Evolutionary conservation across 2,329 filamentous ascomycete species (phyloP).

Genomic region (Ophiostoma novo-ulmi): DNA sequence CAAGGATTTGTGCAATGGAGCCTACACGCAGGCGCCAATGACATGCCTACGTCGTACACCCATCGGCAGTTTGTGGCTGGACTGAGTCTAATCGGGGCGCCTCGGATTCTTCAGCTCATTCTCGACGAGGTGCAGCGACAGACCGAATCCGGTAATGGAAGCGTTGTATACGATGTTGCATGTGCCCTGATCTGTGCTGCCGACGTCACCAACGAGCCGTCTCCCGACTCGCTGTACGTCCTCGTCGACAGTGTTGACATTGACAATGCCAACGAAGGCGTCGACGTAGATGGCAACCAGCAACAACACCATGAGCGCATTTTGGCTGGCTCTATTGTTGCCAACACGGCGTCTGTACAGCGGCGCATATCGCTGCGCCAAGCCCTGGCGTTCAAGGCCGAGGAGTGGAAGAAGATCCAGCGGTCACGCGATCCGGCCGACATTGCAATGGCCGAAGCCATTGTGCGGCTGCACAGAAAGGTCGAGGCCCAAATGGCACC

Average conservation of each 20-base stretch:
- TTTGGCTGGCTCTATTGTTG: constrained; percentile 31
- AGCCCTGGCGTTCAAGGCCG: constrained; percentile 53
- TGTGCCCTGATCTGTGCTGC: constrained; percentile 66
- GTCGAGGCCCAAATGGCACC: constrained; percentile 60
- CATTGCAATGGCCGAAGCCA: constrained; percentile 52
- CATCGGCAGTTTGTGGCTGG: constrained; percentile 64
- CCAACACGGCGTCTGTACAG: constrained; percentile 39
- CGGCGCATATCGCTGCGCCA: constrained; percentile 54
- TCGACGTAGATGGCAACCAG: background rate
- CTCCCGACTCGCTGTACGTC: constrained; percentile 30
- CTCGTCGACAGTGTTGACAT: background rate
- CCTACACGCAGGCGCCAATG: constrained; percentile 48
- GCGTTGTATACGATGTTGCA: constrained; percentile 63
- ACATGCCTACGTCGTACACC: constrained; percentile 61
- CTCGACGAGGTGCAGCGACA: constrained; percentile 63
- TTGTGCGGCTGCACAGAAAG: constrained; percentile 57
- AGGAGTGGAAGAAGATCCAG: constrained; percentile 53
- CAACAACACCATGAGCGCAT: constrained; percentile 11
- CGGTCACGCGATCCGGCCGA: constrained; percentile 42
- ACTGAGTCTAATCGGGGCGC: constrained; percentile 57
- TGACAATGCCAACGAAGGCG: background rate
- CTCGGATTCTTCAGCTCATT: constrained; percentile 55
- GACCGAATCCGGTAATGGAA: constrained; percentile 53
- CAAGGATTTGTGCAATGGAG: constrained; percentile 64
- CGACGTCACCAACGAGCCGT: constrained; percentile 43